A percentile compares a stretch with the other conserved stretches of the same genome.
Evolutionary conservation across 306 rosid genomes (phyloP).

Genomic region (Sechiopsis laciniata): DNA sequence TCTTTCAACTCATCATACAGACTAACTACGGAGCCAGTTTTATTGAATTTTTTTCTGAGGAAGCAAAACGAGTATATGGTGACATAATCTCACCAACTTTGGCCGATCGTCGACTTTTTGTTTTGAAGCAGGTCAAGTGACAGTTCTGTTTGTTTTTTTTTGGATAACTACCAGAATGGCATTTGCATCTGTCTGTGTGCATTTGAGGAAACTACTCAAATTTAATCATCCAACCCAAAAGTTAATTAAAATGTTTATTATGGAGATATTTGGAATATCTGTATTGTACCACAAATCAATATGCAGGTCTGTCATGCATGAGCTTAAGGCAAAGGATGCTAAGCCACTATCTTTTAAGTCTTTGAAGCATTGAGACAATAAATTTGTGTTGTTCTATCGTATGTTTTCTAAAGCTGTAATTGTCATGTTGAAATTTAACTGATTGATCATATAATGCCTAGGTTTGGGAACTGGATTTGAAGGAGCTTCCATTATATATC

Average conservation of each 20-base stretch:
- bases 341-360: neutral
- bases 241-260: neutral
- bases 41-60: conserved; percentile 87
- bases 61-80: conserved; percentile 90
- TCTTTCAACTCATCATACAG: conserved; percentile 35
- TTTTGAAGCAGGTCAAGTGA: conserved; percentile 69
- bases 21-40: conserved; percentile 68
- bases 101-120: conserved; percentile 76
- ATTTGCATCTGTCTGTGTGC: neutral
- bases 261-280: conserved; percentile 14
- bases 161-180: neutral
- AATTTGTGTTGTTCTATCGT: neutral
- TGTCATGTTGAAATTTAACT: neutral
- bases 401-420: neutral
- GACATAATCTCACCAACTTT: conserved; percentile 85
- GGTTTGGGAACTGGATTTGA: neutral
- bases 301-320: neutral
- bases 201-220: neutral
- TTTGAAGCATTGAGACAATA: neutral
- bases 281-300: neutral
- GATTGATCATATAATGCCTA: neutral
- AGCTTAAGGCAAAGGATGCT: neutral
- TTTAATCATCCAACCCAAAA: neutral
- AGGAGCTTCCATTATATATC: conserved; percentile 7
- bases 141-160: conserved; percentile 8